A percentile compares a stretch with the other conserved stretches of the same genome.
Evolutionary conservation across 225 moss, liverwort and hornwort species (phyloP).

Genomic region (Ulota crispa): DNA sequence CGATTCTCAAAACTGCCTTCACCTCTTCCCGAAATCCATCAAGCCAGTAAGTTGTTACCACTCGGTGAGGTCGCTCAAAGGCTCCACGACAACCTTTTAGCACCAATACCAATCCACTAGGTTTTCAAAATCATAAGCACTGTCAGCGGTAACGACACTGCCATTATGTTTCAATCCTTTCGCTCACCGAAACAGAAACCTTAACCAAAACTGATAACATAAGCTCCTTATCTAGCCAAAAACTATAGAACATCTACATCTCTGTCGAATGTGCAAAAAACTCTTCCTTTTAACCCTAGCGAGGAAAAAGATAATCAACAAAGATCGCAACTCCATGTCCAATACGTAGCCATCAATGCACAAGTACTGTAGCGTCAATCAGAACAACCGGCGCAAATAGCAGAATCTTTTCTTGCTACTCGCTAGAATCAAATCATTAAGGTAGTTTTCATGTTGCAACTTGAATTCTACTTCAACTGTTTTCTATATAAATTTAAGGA

Average conservation of each 20-base stretch:
- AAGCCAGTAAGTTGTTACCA: background rate
- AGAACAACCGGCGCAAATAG: background rate
- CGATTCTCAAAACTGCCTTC: background rate
- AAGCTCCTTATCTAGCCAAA: background rate
- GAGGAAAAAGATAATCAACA: background rate
- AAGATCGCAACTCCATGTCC: background rate
- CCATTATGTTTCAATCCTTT: background rate
- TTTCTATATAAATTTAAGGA: too few relatives aligned
- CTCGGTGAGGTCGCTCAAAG: background rate
- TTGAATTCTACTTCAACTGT: too few relatives aligned
- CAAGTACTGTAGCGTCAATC: background rate
- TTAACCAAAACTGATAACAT: background rate
- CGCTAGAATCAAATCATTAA: background rate
- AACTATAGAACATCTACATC: background rate
- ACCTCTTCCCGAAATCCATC: background rate
- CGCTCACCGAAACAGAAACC: background rate
- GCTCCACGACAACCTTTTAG: slow-evolving; percentile 1
- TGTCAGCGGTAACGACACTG: background rate
- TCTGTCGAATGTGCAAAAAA: background rate
- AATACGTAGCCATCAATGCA: background rate
- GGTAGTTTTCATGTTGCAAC: too few relatives aligned
- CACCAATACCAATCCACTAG: background rate
- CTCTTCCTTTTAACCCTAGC: background rate
- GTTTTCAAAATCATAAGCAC: background rate
- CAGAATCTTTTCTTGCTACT: background rate